Base-by-base conservation (phyloP, 2,329 filamentous ascomycete species). In the Ophiostoma sp. region DNA sequence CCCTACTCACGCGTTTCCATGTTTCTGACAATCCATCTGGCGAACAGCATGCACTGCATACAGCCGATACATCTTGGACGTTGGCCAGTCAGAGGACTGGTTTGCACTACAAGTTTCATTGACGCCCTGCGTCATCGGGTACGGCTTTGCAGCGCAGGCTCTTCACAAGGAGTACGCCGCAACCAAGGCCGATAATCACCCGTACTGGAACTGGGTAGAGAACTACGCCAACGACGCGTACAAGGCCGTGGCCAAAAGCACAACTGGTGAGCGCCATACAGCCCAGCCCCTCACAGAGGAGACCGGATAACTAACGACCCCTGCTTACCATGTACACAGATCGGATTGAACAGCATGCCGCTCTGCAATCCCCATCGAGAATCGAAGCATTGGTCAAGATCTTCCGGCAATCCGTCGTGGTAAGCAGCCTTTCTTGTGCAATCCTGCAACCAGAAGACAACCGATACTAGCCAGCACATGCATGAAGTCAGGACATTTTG, bases 171-270 rank as follows among this genome's bases (percentile, higher is more conserved):
- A 90, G 70, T 79, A 83, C 65, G 36, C 49, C 8, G 81, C 80
- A n/a, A 89, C 87, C 47, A 81, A 81, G 70, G 82, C 83, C 52
- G 82, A 89, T 12, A 86, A 81, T 0, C 96, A 94, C 76, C 82
- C 79, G 18, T 98, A 96, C 79, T 95, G 90, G 89, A 85, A 87
- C 63, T 98, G 94, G 94, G 92, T 98, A 72, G 83, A 93, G 75
- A 96, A 92, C 75, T 98, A 97, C 75, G 85, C 90, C 16, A 90
- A 88, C 2, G 88, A 91, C 0, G 91, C 95, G 76, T 97, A 96
- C 73, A 79, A 82, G 0, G 82, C 87, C 71, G 91, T 91, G 5
- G 90, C 96, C 67, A 81, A 81, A 71, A 82, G 86, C 3, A 92
- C 91, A 36, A 86, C 84, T 67, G 87, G 90, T 92, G 79, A 42